Evolutionary conservation across 768 basidiomycete genomes (phyloP), one percentile per base, ranked within the genome.

Genomic region (Termitomyces sp.): DNA sequence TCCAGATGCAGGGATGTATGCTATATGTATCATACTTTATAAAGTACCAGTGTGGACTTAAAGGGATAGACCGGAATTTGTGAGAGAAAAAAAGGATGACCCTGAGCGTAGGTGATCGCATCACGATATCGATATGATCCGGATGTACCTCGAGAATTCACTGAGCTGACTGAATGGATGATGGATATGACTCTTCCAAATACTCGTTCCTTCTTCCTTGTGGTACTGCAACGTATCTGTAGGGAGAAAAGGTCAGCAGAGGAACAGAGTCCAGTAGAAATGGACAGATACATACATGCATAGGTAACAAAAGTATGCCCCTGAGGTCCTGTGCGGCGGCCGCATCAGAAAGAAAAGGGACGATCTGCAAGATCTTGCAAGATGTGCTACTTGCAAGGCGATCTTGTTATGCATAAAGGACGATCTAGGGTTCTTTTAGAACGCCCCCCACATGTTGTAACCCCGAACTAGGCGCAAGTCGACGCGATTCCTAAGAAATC

Each of bases 301-400:
- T 31, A 37, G 46, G 7, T n/a, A 29, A 17, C 11, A 31, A 34
- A 34, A 49, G 11, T 17, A 34, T 32, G 14, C 25, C 60, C 56
- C 60, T 60, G 56, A 62, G 42, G 42, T 45, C 17, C 31, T 55
- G 50, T 36, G 15, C 45, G 52, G 56, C 42, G 46, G 53, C 47
- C 52, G 56, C 60, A 64, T 64, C 63, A 64, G 57, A 64, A 45
- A 31, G 31, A 38, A 49, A 53, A 59, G 60, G 63, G 20, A 62
- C 63, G 47, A 60, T 62, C 60, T 58, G 56, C 43, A 42, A 48
- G 51, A 52, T 32, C 57, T 55, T 20, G 56, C 37, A 48, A 32
- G 15, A 46, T 54, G 15, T 32, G 12, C 3, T 29, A 20, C 51
- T 6, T 29, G 42, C 54, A 5, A 61, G 52, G 56, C 56, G 60